These are phyloP conservation scores for Dacryopinax spathularia DNA, from an alignment of 768 basidiomycete species.

Conservation along the genomic window DNA sequence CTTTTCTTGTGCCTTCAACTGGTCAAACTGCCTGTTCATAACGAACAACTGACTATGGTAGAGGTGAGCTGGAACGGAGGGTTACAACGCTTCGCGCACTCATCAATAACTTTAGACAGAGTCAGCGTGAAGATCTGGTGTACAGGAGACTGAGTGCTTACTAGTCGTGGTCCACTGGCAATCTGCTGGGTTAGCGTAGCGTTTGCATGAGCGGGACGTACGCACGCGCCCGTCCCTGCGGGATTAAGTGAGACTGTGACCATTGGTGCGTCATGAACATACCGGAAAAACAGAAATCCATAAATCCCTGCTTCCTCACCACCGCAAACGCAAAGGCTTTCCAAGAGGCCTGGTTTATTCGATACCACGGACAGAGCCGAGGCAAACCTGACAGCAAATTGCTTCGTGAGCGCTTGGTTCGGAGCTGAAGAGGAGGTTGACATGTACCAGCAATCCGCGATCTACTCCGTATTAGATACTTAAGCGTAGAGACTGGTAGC, in stretches of 20 bases:
- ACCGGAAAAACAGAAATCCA: background rate
- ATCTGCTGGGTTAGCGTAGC: too few species aligned
- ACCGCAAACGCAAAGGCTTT: background rate
- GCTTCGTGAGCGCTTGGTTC: background rate
- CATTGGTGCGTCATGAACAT: background rate
- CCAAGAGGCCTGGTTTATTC: background rate
- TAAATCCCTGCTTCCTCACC: background rate
- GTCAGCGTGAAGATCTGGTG: background rate
- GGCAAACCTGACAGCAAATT: background rate
- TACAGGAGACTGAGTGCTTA: background rate
- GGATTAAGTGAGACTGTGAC: too few species aligned
- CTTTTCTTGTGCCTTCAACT: background rate
- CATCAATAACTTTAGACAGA: background rate
- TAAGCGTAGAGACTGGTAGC: background rate
- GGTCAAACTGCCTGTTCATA: background rate
- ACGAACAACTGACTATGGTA: background rate
- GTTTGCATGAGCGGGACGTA: too few species aligned
- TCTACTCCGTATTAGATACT: background rate
- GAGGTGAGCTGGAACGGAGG: background rate
- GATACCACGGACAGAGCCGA: background rate
- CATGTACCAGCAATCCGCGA: background rate
- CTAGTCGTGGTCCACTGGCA: background rate
- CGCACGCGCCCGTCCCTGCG: background rate
- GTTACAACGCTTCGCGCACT: background rate
- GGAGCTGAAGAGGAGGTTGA: background rate